Evolutionary conservation across 371 early-diverging fungal species (phyloP).

Genomic region (Coemansia linderi): DNA sequence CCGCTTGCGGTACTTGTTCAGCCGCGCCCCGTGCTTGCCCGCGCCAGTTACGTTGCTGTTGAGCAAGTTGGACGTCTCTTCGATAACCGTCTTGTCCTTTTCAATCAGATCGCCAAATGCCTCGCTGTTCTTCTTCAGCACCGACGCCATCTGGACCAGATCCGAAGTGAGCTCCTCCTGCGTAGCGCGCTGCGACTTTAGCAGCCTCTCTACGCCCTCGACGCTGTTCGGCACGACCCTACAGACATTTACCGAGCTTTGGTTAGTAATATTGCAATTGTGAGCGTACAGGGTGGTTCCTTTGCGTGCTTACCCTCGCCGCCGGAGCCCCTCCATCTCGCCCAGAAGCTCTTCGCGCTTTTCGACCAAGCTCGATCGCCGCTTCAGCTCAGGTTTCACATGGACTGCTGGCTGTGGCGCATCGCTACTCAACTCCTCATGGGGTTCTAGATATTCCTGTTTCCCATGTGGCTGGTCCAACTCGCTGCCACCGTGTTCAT

Average conservation of each 20-base stretch:
- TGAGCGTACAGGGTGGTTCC: not conserved
- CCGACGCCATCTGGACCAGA: slow-evolving; percentile 64
- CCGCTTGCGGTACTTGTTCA: slow-evolving; percentile 61
- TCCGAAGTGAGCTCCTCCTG: slow-evolving; percentile 72
- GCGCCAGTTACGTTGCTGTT: slow-evolving; percentile 58
- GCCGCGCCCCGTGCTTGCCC: slow-evolving; percentile 59
- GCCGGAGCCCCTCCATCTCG: slow-evolving; percentile 36
- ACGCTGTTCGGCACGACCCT: slow-evolving; percentile 37
- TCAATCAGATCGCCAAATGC: slow-evolving; percentile 63
- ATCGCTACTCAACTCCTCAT: not conserved
- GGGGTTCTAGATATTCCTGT: not conserved
- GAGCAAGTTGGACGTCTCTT: slow-evolving; percentile 60
- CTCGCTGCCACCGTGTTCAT: not conserved
- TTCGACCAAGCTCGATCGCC: slow-evolving; percentile 15
- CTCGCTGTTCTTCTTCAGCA: slow-evolving; percentile 66
- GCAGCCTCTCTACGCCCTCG: slow-evolving; percentile 59
- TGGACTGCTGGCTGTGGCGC: not conserved
- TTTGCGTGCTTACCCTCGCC: slow-evolving; percentile 29
- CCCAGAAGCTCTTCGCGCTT: slow-evolving; percentile 42
- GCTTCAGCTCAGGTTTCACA: not conserved
- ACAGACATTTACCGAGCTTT: slow-evolving; percentile 6
- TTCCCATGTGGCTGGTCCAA: not conserved
- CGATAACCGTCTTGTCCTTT: slow-evolving; percentile 62
- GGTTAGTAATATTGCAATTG: not conserved
- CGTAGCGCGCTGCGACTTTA: slow-evolving; percentile 66